Percentiles rank a stretch among this genome's conserved stretches.
Evolutionary conservation across 805 yeast genomes (phyloP).

Genomic region (Sugiyamaella qingdaonensis): DNA sequence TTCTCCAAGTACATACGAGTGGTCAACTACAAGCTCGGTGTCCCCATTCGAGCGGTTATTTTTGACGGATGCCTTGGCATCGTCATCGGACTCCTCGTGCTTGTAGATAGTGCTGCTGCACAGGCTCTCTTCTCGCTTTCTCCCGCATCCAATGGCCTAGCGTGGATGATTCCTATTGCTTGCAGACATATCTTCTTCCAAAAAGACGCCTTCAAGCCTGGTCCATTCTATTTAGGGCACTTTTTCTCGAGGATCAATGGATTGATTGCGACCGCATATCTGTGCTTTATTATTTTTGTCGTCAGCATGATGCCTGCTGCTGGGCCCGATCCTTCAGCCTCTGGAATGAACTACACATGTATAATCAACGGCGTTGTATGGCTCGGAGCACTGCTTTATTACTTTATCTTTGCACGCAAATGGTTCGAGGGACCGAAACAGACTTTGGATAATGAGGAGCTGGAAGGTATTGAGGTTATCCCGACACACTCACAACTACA

Average conservation of each 20-base stretch:
- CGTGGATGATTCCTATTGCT: conserved; percentile 60
- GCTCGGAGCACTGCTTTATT: conserved; percentile 51
- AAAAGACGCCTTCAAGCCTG: conserved; percentile 52
- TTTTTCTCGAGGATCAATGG: conserved; percentile 43
- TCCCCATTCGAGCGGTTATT: conserved; percentile 61
- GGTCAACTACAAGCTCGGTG: conserved; percentile 52
- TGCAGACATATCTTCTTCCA: conserved; percentile 47
- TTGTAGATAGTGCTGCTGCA: conserved; percentile 59
- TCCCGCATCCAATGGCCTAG: conserved; percentile 57
- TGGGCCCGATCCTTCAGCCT: conserved; percentile 30
- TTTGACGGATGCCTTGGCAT: conserved; percentile 50
- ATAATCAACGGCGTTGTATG: conserved; percentile 61
- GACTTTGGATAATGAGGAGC: conserved; percentile 16
- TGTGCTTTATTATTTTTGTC: conserved; percentile 45
- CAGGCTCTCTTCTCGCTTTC: conserved; percentile 63
- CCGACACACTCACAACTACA: conserved; percentile 6
- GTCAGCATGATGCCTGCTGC: conserved; percentile 57
- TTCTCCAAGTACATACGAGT: conserved; percentile 51
- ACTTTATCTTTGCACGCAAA: conserved; percentile 48
- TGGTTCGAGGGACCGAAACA: conserved; percentile 53
- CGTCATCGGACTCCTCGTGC: conserved; percentile 51
- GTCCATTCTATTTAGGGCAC: conserved; percentile 61
- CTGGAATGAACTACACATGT: conserved; percentile 65
- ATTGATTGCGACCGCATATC: conserved; percentile 46
- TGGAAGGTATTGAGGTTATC: conserved; percentile 8